Evolutionary conservation across 2,329 filamentous ascomycete genomes (phyloP).

Genomic region (Blastomyces parvus): DNA sequence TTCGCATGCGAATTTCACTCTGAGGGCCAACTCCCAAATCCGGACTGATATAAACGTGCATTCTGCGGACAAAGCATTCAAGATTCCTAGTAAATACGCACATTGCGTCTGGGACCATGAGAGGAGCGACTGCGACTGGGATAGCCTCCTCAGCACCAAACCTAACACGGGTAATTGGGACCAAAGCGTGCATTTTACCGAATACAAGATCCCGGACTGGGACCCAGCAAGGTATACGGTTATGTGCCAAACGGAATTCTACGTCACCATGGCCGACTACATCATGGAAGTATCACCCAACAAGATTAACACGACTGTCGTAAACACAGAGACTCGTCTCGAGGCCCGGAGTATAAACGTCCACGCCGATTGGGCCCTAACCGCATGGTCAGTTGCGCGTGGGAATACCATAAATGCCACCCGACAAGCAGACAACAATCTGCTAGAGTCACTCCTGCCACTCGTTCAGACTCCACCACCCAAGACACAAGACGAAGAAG

Average conservation of each 20-base stretch:
- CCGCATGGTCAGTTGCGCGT: conserved; percentile 20
- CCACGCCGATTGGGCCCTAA: conserved; percentile 22
- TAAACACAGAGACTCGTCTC: conserved; percentile 10
- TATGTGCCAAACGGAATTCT: not conserved
- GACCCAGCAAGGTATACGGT: not conserved
- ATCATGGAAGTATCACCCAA: conserved; percentile 17
- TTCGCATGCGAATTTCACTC: not conserved
- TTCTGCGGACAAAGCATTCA: not conserved
- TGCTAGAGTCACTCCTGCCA: not conserved
- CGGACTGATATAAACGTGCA: not conserved
- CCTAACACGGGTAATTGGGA: not conserved
- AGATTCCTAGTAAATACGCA: not conserved
- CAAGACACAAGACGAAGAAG: not conserved
- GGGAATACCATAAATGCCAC: not conserved
- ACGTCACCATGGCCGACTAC: conserved; percentile 14
- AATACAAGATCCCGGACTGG: not conserved
- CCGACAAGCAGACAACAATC: not conserved
- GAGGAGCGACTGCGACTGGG: conserved; percentile 3
- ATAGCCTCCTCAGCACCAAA: not conserved
- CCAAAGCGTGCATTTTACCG: not conserved
- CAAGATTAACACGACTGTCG: conserved; percentile 17
- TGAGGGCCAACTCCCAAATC: not conserved
- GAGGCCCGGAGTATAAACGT: conserved; percentile 9
- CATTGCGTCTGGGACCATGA: not conserved
- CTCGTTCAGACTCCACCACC: not conserved